These are phyloP conservation scores for Tolypocladium tundrense DNA, from an alignment of 2,329 filamentous ascomycete species.

Conservation along the genomic window DNA sequence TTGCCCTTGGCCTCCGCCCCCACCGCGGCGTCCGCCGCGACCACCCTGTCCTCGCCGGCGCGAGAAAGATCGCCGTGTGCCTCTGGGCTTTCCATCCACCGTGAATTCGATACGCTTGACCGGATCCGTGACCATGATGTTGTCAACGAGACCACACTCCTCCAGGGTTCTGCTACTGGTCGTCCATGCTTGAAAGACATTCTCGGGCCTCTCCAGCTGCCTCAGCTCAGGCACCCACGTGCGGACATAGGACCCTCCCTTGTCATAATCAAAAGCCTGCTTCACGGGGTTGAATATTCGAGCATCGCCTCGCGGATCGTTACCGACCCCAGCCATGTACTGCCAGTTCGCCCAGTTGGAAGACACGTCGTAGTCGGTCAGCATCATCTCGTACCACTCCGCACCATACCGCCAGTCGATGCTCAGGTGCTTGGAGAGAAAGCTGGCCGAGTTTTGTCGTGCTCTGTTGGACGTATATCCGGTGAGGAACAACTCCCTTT, in stretches of 20 bases:
- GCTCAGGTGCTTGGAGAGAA: conserved; percentile 59
- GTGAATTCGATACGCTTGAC: conserved; percentile 55
- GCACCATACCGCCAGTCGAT: conserved; percentile 75
- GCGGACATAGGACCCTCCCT: conserved; percentile 57
- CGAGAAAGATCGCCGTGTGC: conserved; percentile 11
- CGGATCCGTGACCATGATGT: conserved; percentile 58
- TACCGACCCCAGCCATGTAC: conserved; percentile 70
- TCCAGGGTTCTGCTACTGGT: conserved; percentile 48
- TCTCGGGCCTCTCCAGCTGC: conserved; percentile 37
- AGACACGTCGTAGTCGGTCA: conserved; percentile 66
- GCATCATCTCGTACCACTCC: conserved; percentile 70
- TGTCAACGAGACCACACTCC: conserved; percentile 41
- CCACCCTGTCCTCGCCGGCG: conserved; percentile 12
- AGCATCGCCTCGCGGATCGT: conserved; percentile 61
- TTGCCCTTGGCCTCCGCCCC: conserved; percentile 2
- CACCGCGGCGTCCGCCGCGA: conserved; percentile 6
- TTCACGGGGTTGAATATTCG: conserved; percentile 78
- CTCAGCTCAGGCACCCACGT: conserved; percentile 62
- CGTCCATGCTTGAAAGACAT: conserved; percentile 64
- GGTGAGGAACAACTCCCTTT: conserved; percentile 63
- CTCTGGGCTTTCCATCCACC: conserved; percentile 37
- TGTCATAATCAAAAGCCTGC: conserved; percentile 69
- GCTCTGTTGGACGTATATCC: conserved; percentile 72
- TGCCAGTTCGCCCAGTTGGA: conserved; percentile 81
- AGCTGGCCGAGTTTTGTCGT: conserved; percentile 66